phyloP scores from a whole-genome alignment of 768 basidiomycete species.

The Brasilioporus rufonigricans region DNA sequence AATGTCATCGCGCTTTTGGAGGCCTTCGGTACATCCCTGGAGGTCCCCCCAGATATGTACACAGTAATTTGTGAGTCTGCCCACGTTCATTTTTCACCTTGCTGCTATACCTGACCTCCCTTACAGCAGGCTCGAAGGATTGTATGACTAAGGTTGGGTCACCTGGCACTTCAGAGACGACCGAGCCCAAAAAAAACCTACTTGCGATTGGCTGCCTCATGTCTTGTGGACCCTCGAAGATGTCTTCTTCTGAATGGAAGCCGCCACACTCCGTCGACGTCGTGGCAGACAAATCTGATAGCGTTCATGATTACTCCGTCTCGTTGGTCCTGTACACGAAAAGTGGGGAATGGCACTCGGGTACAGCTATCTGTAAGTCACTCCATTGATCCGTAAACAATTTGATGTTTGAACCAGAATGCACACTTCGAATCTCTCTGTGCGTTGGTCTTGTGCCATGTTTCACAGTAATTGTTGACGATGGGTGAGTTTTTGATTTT shows the following conservation, averaged over 20 bases:
- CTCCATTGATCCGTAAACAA: not conserved
- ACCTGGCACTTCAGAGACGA: slow-evolving; percentile 31
- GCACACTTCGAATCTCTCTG: not conserved
- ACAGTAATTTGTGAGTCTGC: slow-evolving; percentile 36
- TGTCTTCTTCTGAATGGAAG: slow-evolving; percentile 41
- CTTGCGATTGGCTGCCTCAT: not conserved
- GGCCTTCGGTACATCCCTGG: slow-evolving; percentile 41
- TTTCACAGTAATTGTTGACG: slow-evolving; percentile 36
- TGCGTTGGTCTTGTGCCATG: not conserved
- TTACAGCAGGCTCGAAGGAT: slow-evolving; percentile 28
- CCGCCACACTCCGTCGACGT: slow-evolving; percentile 46
- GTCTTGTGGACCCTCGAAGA: slow-evolving; percentile 44
- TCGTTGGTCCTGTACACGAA: slow-evolving; percentile 43
- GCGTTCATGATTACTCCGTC: slow-evolving; percentile 41
- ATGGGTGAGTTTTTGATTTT: slow-evolving; percentile 39
- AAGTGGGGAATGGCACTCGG: slow-evolving; percentile 37
- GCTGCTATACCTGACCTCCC: not conserved
- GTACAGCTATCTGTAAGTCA: slow-evolving; percentile 33
- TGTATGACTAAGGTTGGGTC: slow-evolving; percentile 20
- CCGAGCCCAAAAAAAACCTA: slow-evolving; percentile 5
- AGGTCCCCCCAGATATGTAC: slow-evolving; percentile 35
- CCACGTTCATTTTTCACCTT: not conserved
- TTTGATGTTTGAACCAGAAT: not conserved
- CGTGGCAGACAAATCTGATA: slow-evolving; percentile 35
- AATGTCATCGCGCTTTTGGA: slow-evolving; percentile 47